Percentiles rank a stretch among this genome's conserved stretches.
Evolutionary conservation across 169 alveolate genomes (phyloP).

Genomic region (Eimeria tenella): DNA sequence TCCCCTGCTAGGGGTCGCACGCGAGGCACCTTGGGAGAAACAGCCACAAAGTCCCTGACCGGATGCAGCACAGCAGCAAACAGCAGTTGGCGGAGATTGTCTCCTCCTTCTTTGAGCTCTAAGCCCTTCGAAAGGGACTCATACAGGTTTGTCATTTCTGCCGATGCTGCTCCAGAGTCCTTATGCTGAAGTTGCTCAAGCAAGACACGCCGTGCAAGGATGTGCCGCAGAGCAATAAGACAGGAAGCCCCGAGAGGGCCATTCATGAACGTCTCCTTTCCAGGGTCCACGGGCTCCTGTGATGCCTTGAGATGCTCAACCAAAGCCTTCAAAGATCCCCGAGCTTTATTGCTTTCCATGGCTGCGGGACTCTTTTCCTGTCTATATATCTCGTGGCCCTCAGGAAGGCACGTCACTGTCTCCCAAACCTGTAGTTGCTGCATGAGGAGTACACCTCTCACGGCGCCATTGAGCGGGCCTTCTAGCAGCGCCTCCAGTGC

Average conservation of each 20-base stretch:
- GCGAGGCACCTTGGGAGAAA: not conserved
- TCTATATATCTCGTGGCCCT: not conserved
- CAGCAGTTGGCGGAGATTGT: not conserved
- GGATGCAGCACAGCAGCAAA: constrained; percentile 51
- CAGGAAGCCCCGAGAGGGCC: constrained; percentile 9
- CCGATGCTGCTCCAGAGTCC: not conserved
- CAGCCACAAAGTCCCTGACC: not conserved
- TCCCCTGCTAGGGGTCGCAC: not conserved
- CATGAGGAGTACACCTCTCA: constrained; percentile 19
- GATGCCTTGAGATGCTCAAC: not conserved
- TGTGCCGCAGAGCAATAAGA: not conserved
- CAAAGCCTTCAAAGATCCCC: not conserved
- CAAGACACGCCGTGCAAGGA: not conserved
- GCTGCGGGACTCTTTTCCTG: not conserved
- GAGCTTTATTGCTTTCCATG: not conserved
- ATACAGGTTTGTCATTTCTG: not conserved
- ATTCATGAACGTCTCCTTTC: no score
- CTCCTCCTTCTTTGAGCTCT: not conserved
- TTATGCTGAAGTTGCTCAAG: not conserved
- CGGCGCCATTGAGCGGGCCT: not conserved
- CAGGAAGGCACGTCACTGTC: not conserved
- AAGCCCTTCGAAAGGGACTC: not conserved
- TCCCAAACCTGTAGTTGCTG: constrained; percentile 34
- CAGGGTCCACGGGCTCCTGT: not conserved
- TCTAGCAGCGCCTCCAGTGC: not conserved